Evolutionary conservation across 2,329 filamentous ascomycete species (phyloP), one percentile per base, ranked within the genome.

Genomic region (Neocatenulostroma microsporum): DNA sequence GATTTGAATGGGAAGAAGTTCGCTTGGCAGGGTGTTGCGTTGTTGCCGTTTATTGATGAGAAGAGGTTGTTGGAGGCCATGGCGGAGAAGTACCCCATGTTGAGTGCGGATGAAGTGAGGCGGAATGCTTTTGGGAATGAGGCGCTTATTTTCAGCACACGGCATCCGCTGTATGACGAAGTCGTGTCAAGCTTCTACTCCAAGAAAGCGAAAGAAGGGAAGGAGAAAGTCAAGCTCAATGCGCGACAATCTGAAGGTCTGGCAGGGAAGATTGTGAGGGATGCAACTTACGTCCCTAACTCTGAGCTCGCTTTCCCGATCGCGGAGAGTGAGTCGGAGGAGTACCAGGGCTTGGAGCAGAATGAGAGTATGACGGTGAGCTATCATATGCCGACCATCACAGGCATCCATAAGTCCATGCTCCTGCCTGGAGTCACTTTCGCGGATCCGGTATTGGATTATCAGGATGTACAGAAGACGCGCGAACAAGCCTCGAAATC

Each of bases 1-100:
- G 91, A 98, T 60, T 66, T 96, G 27, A 98, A 98, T 49, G 91
- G 91, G 37, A 96, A 96, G 68, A 98, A 96, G 59, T 93, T 95
- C 65, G 86, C 87, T 1, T 98, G 93, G 91, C 89, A 96, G 60
- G 91, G 91, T 46, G 82, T 98, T 36, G 87, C 86, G 3, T 69
- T 98, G 14, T 72, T 98, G 21, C 91, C 91, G 0, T 98, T 96
- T 60, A 98, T 98, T 52, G 88, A 98, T 52, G 91, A 94, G 71
- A 78, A 81, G 35, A 79, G 88, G 36, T 68, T 98, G 13, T 69
- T 98, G 7, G 71, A 73, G 13, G 89, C 89, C 7, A 89, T 96
- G 68, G 74, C 77, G 31, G 81, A 78, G 46, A 86, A 83, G 51
- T 94, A 95, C 54, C 83, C 82, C 5, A 67, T 84, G 11, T 68